Conservation (phyloP, 129 eudicot species). For the Kitagawia praeruptora region DNA sequence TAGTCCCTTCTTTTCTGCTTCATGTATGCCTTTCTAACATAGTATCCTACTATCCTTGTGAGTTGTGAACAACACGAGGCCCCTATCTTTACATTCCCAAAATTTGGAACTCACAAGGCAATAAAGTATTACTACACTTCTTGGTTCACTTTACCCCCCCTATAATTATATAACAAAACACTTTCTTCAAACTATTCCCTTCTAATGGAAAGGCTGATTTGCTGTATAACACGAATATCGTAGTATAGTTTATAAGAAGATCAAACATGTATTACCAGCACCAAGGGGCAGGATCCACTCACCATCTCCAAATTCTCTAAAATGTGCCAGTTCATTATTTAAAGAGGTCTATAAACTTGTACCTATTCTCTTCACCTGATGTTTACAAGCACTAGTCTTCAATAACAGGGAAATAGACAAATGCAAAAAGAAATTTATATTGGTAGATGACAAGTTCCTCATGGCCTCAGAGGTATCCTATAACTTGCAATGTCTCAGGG, state of each 20-base stretch:
- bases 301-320: background rate
- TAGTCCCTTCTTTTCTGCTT: constrained; percentile 8
- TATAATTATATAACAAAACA: background rate
- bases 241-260: background rate
- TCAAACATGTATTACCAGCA: background rate
- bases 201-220: background rate
- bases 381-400: background rate
- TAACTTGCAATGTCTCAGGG: background rate
- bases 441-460: background rate
- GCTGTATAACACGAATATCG: background rate
- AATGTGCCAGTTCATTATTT: background rate
- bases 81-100: constrained; percentile 5
- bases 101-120: constrained; percentile 10
- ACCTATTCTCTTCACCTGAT: constrained; percentile 3
- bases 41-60: background rate
- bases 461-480: background rate
- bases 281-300: constrained; percentile 1
- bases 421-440: background rate
- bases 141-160: background rate
- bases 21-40: background rate
- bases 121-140: background rate
- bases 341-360: constrained; percentile 1
- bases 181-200: background rate
- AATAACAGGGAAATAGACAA: background rate
- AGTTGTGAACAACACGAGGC: constrained; percentile 9